Conservation (phyloP, 2,329 filamentous ascomycete genomes). For the Neocatenulostroma microsporum region DNA sequence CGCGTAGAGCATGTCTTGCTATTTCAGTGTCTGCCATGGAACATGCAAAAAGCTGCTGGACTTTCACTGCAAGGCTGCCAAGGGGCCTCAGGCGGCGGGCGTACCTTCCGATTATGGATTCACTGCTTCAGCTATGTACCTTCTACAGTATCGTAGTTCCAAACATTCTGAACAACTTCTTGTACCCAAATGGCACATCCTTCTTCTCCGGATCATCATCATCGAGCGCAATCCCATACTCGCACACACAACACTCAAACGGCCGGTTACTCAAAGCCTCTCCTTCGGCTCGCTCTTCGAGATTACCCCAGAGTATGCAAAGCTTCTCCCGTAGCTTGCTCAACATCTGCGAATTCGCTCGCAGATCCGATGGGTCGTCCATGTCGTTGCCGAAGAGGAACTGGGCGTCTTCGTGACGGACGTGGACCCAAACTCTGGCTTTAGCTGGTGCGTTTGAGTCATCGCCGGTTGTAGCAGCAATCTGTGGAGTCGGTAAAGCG, state of each 20-base stretch:
- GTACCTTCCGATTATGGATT: too few relatives aligned
- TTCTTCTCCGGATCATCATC: constrained; percentile 18
- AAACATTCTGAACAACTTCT: constrained; percentile 57
- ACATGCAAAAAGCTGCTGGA: too few relatives aligned
- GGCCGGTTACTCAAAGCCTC: constrained; percentile 29
- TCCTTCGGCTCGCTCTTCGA: constrained; percentile 58
- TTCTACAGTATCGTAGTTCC: constrained; percentile 54
- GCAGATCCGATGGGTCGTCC: constrained; percentile 53
- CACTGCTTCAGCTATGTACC: too few relatives aligned
- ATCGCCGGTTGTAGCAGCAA: neutral
- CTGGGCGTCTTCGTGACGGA: constrained; percentile 54
- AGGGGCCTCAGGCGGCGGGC: too few relatives aligned
- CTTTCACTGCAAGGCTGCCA: too few relatives aligned
- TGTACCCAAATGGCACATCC: constrained; percentile 14
- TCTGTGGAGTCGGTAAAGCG: constrained; percentile 30
- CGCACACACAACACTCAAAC: constrained; percentile 40
- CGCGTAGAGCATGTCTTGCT: too few relatives aligned
- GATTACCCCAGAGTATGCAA: constrained; percentile 75
- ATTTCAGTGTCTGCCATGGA: too few relatives aligned
- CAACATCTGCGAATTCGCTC: constrained; percentile 44
- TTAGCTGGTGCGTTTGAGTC: neutral
- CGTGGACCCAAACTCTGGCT: constrained; percentile 53
- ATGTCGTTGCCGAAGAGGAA: constrained; percentile 48
- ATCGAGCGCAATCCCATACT: constrained; percentile 34
- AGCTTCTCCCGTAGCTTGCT: constrained; percentile 58